A percentile compares a stretch with the other conserved stretches of the same genome.
Conservation (phyloP, 192 early-diverging fungal genomes). For the Coemansia sp. region DNA sequence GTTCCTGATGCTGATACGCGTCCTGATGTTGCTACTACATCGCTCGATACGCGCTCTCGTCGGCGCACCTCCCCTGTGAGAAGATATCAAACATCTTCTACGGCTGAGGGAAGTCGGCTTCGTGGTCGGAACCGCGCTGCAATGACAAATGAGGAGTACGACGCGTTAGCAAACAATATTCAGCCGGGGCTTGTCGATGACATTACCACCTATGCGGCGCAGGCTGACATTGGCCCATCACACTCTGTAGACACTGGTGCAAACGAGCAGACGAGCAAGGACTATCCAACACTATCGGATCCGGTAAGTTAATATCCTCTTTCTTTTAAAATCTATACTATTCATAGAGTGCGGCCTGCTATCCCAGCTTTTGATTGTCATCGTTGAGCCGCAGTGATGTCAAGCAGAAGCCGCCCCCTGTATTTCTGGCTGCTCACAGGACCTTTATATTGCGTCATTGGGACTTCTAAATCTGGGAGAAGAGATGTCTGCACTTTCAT, state of each 20-base stretch:
- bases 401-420: background rate
- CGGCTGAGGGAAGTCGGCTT: conserved; percentile 32
- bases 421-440: background rate
- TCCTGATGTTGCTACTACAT: background rate
- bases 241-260: background rate
- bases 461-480: background rate
- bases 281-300: conserved; percentile 21
- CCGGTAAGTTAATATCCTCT: conserved; percentile 19
- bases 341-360: background rate
- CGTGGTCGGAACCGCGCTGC: conserved; percentile 21
- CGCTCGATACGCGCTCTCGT: conserved; percentile 21
- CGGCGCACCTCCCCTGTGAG: conserved; percentile 13
- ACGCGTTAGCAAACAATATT: conserved; percentile 25
- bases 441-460: background rate
- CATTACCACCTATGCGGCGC: conserved; percentile 22
- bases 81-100: conserved; percentile 12
- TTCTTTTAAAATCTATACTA: background rate
- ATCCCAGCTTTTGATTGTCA: background rate
- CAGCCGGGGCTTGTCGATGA: conserved; percentile 21
- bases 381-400: background rate
- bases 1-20: background rate
- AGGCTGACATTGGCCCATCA: conserved; percentile 17
- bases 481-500: background rate
- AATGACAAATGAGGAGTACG: conserved; percentile 37
- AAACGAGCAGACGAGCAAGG: conserved; percentile 6